Evolutionary conservation across 2,329 filamentous ascomycete species (phyloP).

Genomic region (Cadophora gregata): DNA sequence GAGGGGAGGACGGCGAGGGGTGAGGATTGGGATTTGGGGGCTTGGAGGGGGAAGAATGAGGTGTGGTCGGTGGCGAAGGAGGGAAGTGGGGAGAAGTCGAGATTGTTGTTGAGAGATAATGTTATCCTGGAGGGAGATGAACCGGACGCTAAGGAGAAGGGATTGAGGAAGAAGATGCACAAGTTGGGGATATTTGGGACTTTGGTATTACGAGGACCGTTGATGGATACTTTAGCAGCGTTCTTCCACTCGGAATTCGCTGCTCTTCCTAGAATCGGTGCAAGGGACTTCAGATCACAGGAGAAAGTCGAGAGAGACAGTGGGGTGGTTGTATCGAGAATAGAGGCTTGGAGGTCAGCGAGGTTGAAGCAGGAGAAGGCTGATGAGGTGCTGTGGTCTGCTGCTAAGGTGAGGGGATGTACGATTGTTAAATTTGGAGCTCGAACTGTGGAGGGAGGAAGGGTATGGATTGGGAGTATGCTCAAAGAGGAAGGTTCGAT

Average conservation of each 20-base stretch:
- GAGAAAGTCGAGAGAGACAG: conserved; percentile 54
- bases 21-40: conserved; percentile 84
- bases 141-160: conserved; percentile 46
- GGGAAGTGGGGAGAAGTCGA: conserved; percentile 50
- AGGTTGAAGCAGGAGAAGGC: conserved; percentile 64
- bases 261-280: conserved; percentile 80
- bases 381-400: conserved; percentile 78
- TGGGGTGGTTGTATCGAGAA: conserved; percentile 47
- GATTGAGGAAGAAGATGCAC: conserved; percentile 69
- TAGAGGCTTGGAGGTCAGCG: conserved; percentile 59
- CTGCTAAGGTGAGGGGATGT: conserved; percentile 79
- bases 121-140: conserved; percentile 71
- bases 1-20: conserved; percentile 84
- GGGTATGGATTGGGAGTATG: conserved; percentile 80
- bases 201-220: conserved; percentile 77
- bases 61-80: conserved; percentile 66
- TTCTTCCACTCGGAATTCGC: conserved; percentile 85
- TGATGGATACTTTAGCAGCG: conserved; percentile 67
- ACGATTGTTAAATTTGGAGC: conserved; percentile 92
- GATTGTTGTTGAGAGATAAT: conserved; percentile 84
- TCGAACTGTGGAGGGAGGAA: conserved; percentile 78
- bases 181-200: conserved; percentile 82
- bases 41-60: conserved; percentile 87
- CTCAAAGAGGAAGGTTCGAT: conserved; percentile 77
- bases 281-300: conserved; percentile 72